A percentile compares a stretch with the other conserved stretches of the same genome.
These are phyloP conservation scores for Tagetes patula DNA, from an alignment of 129 eudicot genomes.

Conservation along the genomic window DNA sequence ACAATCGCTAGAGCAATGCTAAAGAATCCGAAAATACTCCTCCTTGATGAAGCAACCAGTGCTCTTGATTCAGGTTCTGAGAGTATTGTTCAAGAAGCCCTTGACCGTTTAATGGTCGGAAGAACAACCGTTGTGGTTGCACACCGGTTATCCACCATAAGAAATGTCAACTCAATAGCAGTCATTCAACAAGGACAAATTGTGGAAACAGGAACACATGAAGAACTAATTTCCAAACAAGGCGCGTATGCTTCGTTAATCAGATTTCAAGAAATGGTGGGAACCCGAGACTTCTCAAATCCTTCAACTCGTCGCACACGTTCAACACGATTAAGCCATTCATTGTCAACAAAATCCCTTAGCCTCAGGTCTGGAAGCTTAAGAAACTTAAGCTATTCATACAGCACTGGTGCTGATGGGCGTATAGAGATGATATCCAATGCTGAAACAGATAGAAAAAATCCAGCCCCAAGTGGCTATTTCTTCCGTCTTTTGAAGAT, in stretches of 20 bases:
- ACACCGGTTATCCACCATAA: slow-evolving; percentile 91
- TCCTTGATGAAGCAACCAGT: slow-evolving; percentile 94
- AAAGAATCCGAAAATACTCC: slow-evolving; percentile 86
- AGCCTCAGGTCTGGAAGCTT: slow-evolving; percentile 96
- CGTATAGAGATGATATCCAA: slow-evolving; percentile 92
- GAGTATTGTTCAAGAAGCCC: slow-evolving; percentile 95
- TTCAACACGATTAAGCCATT: slow-evolving; percentile 79
- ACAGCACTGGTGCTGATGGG: slow-evolving; percentile 97
- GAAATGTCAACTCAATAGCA: slow-evolving; percentile 88
- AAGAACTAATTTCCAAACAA: slow-evolving; percentile 74
- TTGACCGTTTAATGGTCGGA: slow-evolving; percentile 91
- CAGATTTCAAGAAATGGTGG: slow-evolving; percentile 97
- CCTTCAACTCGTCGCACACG: slow-evolving; percentile 90
- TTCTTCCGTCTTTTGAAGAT: slow-evolving; percentile 77
- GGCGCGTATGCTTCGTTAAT: slow-evolving; percentile 89
- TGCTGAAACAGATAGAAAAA: slow-evolving; percentile 86
- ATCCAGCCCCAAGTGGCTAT: slow-evolving; percentile 81
- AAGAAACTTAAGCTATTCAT: slow-evolving; percentile 82
- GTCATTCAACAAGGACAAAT: slow-evolving; percentile 94
- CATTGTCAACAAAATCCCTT: slow-evolving; percentile 80
- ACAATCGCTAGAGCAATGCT: slow-evolving; percentile 97
- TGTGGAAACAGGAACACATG: slow-evolving; percentile 91
- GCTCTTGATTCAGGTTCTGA: slow-evolving; percentile 94
- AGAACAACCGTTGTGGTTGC: slow-evolving; percentile 95
- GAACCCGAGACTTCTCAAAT: slow-evolving; percentile 81